phyloP scores from a whole-genome alignment of 2,329 filamentous ascomycete genomes.

The Fusarium palustre region DNA sequence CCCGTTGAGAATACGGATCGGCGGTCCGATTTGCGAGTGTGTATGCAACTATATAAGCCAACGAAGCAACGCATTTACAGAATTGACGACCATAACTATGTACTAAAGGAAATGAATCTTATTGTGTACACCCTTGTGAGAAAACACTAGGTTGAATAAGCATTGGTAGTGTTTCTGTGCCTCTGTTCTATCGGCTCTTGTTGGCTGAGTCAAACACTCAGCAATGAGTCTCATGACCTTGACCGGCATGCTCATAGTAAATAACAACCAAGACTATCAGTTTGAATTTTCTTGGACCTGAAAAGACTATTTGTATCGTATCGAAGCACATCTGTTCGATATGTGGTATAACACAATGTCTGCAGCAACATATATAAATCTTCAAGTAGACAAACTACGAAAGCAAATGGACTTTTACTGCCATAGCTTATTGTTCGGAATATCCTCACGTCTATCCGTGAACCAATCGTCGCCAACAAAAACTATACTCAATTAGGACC shows the following conservation, averaged over 20 bases:
- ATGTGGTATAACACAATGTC: not conserved
- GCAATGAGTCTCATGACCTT: constrained; percentile 17
- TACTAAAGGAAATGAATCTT: constrained; percentile 15
- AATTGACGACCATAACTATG: not conserved
- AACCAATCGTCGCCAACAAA: not conserved
- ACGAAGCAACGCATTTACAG: not conserved
- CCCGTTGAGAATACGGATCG: constrained; percentile 15
- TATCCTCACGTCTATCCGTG: not conserved
- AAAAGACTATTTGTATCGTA: too few relatives aligned
- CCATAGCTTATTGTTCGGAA: not conserved
- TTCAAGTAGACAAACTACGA: rapidly evolving
- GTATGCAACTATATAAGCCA: constrained; percentile 12
- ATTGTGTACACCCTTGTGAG: not conserved
- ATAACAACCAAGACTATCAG: not conserved
- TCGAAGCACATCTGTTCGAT: too few relatives aligned
- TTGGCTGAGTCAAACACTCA: constrained; percentile 9
- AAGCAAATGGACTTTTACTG: not conserved
- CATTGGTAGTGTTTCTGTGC: not conserved
- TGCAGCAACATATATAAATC: too few relatives aligned
- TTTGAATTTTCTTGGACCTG: too few relatives aligned
- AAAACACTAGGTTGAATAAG: constrained; percentile 3
- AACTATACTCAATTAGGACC: constrained; percentile 26
- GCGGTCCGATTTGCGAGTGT: constrained; percentile 8
- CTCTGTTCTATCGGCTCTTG: not conserved
- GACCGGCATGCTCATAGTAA: not conserved